phyloP scores from a whole-genome alignment of 2,329 filamentous ascomycete species.

The Diplodia scrobiculata region DNA sequence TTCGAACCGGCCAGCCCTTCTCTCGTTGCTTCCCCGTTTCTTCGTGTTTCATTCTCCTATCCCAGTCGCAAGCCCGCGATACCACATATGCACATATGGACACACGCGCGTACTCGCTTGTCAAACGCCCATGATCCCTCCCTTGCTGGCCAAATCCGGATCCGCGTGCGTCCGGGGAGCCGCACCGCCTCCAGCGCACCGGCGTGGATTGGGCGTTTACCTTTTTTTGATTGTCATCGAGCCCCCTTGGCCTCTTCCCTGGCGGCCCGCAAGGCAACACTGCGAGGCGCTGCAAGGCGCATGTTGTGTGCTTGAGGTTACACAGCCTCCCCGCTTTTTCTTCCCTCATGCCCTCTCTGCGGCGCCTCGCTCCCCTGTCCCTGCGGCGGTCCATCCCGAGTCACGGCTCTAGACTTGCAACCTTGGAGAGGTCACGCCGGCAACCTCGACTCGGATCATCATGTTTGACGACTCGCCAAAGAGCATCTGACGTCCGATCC shows the following conservation, averaged over 20 bases:
- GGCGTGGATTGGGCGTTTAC: no score
- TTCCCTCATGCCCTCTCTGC: background rate
- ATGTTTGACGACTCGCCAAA: background rate
- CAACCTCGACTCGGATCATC: background rate
- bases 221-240: background rate
- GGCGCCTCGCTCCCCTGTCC: constrained; percentile 11
- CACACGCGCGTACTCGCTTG: background rate
- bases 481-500: background rate
- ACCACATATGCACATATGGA: background rate
- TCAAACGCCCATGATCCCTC: constrained; percentile 8
- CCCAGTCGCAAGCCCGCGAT: background rate
- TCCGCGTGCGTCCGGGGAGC: constrained; percentile 20
- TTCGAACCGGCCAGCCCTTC: background rate
- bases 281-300: constrained; percentile 16
- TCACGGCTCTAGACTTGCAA: constrained; percentile 6
- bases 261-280: background rate
- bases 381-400: constrained; percentile 26
- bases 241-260: background rate
- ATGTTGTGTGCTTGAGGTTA: constrained; percentile 11
- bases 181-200: background rate
- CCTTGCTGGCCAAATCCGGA: constrained; percentile 5
- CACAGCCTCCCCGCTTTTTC: constrained; percentile 14
- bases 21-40: constrained; percentile 1
- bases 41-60: constrained; percentile 16
- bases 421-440: background rate